phyloP scores from a whole-genome alignment of 192 early-diverging fungal species.

The Mortierella hygrophila region DNA sequence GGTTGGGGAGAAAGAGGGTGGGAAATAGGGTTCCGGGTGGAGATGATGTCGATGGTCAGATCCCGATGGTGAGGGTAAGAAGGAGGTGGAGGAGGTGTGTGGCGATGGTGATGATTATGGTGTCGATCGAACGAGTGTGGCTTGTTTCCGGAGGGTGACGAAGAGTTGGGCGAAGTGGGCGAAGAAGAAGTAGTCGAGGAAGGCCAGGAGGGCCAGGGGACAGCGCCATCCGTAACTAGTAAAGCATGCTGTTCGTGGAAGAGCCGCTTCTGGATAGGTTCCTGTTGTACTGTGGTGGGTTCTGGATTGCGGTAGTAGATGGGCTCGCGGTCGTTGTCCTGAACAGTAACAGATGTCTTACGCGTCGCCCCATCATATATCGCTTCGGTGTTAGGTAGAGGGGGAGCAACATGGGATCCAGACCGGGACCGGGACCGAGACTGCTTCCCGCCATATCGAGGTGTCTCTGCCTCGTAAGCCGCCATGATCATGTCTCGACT shows the following conservation, averaged over 20 bases:
- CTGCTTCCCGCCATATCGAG: constrained; percentile 13
- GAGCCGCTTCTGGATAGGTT: background rate
- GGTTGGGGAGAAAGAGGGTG: background rate
- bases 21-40: background rate
- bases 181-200: constrained; percentile 2
- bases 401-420: background rate
- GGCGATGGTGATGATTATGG: background rate
- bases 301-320: constrained; percentile 27
- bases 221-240: constrained; percentile 20
- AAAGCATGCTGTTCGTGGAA: constrained; percentile 12
- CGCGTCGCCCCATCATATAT: background rate
- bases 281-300: background rate
- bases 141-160: background rate
- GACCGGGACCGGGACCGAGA: background rate
- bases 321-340: constrained; percentile 19
- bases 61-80: background rate
- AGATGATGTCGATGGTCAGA: background rate
- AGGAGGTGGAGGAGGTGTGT: background rate
- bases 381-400: background rate
- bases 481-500: constrained; percentile 19
- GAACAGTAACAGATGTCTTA: constrained; percentile 19
- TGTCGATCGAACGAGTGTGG: background rate
- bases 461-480: background rate
- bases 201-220: constrained; percentile 44
- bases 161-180: background rate